phyloP scores from a whole-genome alignment of 768 basidiomycete genomes.

The Russula earlei region DNA sequence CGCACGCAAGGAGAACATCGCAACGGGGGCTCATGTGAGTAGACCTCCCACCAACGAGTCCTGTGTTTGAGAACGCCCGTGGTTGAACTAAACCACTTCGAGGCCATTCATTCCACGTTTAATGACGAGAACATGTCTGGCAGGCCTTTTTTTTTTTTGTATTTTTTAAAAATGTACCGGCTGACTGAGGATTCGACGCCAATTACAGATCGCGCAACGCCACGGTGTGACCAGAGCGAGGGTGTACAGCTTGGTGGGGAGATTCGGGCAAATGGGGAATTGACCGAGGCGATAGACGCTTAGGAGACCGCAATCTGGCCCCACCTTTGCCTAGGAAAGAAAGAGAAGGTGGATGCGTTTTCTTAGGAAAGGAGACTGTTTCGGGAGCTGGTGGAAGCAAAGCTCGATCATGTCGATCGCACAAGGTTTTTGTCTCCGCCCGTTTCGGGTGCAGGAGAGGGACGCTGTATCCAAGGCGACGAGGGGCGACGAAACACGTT shows the following conservation, averaged over 20 bases:
- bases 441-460: not conserved
- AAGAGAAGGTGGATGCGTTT: not conserved
- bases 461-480: constrained; percentile 18
- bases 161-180: not conserved
- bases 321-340: not conserved
- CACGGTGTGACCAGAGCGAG: constrained; percentile 2
- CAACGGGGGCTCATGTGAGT: not conserved
- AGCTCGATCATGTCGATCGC: constrained; percentile 4
- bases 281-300: not conserved
- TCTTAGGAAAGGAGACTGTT: not conserved
- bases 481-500: constrained; percentile 6
- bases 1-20: not conserved
- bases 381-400: constrained; percentile 8
- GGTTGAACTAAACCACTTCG: not conserved
- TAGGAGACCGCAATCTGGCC: not conserved
- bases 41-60: not conserved
- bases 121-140: constrained; percentile 1
- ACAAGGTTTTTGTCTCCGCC: constrained; percentile 17
- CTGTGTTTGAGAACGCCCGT: not conserved
- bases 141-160: not conserved
- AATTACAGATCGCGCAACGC: not conserved
- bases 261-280: not conserved
- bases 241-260: not conserved
- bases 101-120: constrained; percentile 6
- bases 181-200: not conserved